phyloP scores from a whole-genome alignment of 1,284 basidiomycete genomes.

The Sphaerobolus stellatus region DNA sequence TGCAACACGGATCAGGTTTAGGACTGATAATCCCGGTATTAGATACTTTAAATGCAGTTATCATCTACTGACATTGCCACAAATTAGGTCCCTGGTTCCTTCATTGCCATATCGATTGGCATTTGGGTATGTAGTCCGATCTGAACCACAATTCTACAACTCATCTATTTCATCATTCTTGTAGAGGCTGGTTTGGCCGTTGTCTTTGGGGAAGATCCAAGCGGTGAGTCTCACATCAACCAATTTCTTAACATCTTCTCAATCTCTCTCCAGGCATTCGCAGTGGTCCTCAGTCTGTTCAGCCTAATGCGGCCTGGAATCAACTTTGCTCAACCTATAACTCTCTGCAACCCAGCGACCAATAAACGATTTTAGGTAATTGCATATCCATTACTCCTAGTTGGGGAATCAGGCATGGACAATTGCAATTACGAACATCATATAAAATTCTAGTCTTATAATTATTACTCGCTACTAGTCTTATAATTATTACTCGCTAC shows the following conservation, averaged over 20 bases:
- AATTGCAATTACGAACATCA: neutral
- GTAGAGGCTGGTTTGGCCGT: slow-evolving; percentile 11
- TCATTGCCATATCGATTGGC: slow-evolving; percentile 13
- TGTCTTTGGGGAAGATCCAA: slow-evolving; percentile 10
- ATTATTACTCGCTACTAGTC: no score
- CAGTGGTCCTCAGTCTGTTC: slow-evolving; percentile 4
- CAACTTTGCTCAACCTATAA: slow-evolving; percentile 10
- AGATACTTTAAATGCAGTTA: neutral
- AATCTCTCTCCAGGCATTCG: slow-evolving; percentile 2
- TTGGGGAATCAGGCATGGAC: neutral
- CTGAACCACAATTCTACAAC: neutral
- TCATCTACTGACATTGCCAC: neutral
- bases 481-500: no score
- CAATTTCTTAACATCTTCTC: neutral
- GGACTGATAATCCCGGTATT: slow-evolving; percentile 10
- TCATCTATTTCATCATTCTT: neutral
- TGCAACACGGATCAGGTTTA: slow-evolving; percentile 9
- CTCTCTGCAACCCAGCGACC: neutral
- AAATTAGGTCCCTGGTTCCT: slow-evolving; percentile 3
- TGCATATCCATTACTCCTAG: neutral
- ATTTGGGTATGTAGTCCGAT: slow-evolving; percentile 4
- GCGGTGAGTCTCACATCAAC: neutral
- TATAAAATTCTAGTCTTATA: neutral
- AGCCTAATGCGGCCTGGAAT: slow-evolving; percentile 1
- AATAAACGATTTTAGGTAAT: neutral